Evolutionary conservation across 495 filamentous ascomycete species (phyloP).

Genomic region (Hypomontagnella monticulosa): DNA sequence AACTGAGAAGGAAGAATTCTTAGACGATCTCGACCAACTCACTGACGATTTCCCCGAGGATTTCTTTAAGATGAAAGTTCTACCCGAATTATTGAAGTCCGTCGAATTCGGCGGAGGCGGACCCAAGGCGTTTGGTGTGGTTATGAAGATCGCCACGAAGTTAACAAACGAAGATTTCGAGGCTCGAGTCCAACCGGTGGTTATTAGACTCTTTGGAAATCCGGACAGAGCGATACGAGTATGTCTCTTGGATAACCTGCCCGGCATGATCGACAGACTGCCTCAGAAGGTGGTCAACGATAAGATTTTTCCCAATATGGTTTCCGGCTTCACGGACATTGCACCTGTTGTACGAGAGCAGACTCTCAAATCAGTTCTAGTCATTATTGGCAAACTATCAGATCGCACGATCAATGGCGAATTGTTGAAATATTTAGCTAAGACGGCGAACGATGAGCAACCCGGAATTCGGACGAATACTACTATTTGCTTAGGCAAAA

Average conservation of each 20-base stretch:
- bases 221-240: constrained; percentile 94
- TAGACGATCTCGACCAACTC: constrained; percentile 84
- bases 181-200: constrained; percentile 79
- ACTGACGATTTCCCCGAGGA: constrained; percentile 96
- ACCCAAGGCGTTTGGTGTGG: constrained; percentile 85
- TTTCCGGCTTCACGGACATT: constrained; percentile 90
- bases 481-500: constrained; percentile 95
- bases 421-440: constrained; percentile 87
- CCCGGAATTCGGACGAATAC: constrained; percentile 98
- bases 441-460: constrained; percentile 97
- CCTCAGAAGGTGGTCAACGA: constrained; percentile 92
- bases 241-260: constrained; percentile 88
- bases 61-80: constrained; percentile 95
- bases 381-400: constrained; percentile 85
- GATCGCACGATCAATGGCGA: constrained; percentile 95
- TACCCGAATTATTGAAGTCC: constrained; percentile 95
- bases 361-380: constrained; percentile 91
- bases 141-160: constrained; percentile 89
- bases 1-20: constrained; percentile 82
- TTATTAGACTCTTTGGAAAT: constrained; percentile 87
- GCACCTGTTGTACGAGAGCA: constrained; percentile 94
- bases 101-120: constrained; percentile 98
- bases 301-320: constrained; percentile 95
- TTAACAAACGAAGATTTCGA: constrained; percentile 91
- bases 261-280: constrained; percentile 89